Evolutionary conservation across 2,329 filamentous ascomycete species (phyloP).

Genomic region (Talaromyces islandicus): DNA sequence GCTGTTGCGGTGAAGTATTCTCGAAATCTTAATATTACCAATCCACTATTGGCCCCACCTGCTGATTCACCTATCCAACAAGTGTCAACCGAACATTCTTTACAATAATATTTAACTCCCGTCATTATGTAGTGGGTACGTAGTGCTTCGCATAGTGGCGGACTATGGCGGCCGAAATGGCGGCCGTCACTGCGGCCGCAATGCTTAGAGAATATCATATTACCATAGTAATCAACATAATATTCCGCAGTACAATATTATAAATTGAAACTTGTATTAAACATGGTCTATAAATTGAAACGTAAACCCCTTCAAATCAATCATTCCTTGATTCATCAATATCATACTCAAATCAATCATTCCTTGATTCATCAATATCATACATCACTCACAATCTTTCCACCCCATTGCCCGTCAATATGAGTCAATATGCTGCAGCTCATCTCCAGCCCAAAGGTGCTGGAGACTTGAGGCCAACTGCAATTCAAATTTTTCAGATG

Average conservation of each 20-base stretch:
- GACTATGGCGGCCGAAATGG: neutral
- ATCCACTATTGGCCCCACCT: neutral
- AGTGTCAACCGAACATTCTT: neutral
- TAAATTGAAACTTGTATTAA: neutral
- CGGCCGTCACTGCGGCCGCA: too few species aligned
- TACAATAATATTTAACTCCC: too few species aligned
- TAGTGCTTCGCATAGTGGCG: too few species aligned
- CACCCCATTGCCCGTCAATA: neutral
- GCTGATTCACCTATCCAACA: neutral
- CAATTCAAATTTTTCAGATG: slow-evolving; percentile 20
- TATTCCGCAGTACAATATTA: neutral
- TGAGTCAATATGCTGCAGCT: slow-evolving; percentile 16
- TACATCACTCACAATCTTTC: neutral
- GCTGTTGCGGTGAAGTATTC: neutral
- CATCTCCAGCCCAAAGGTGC: slow-evolving; percentile 18
- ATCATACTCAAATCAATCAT: neutral
- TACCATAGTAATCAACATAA: neutral
- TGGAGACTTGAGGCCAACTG: slow-evolving; percentile 21
- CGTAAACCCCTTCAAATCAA: too few species aligned
- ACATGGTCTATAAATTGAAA: too few species aligned
- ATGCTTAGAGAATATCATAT: neutral
- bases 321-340: too few species aligned
- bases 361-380: neutral
- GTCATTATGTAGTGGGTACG: neutral
- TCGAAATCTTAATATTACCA: neutral